Evolutionary conservation across 192 early-diverging fungal species (phyloP), one percentile per base, ranked within the genome.

Genomic region (Rhizophagus clarus): DNA sequence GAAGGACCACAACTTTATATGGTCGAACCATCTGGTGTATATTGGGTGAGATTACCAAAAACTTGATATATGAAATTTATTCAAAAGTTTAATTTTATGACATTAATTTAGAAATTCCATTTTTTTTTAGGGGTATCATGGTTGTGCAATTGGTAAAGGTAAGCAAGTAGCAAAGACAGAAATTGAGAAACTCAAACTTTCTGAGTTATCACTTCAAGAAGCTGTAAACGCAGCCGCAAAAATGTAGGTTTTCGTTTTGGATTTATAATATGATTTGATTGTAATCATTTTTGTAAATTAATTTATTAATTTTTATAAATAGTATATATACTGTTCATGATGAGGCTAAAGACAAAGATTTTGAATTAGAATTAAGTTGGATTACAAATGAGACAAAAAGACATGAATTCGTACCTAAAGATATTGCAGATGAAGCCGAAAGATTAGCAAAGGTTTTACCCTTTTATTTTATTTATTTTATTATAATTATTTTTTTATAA

Each of bases 311-410:
- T 49, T 29, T 24, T 31, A 76, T 29, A 20, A 64, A 15, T 85
- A 96, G 95, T 78, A 97, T 99, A 76, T 94, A 99, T 84, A 88
- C 92, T 49, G 95, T 94, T 56, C 96, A 98, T 81, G 98, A 98
- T 83, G 96, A 98, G 40, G 91, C 94, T 70, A 99, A 99, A 85
- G 98, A 99, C 87, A 98, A 98, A 88, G 95, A 96, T 76, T 99
- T 98, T 92, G 97, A 99, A 86, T 91, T 99, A 29, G 98, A 99
- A 85, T 87, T 98, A 75, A 97, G 93, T 85, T 99, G 98, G 98
- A 88, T 99, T 72, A 95, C 94, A 77, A 91, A 87, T 31, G 94
- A 96, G 75, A 90, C 89, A 26, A 88, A 88, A 12, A 83, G 90
- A 63, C 97, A 98, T 80, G 84, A 91, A 75, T 87, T 95, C 81